Base-by-base conservation (phyloP, 331 rosid species). In the Quercus phellos region DNA sequence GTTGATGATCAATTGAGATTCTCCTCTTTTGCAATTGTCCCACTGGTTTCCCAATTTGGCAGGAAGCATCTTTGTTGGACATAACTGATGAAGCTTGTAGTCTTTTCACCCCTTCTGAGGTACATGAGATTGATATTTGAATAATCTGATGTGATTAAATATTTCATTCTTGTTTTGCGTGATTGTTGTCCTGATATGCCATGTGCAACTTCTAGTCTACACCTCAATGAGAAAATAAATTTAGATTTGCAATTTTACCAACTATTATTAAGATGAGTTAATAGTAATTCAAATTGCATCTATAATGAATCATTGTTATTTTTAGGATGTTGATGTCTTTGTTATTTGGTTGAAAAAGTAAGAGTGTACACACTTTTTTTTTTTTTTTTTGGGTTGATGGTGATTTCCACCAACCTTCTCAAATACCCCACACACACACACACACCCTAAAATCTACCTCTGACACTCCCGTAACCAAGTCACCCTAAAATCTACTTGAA, bases 41-140 rank as follows among this genome's bases (percentile, higher is more conserved):
- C 79, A 58, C 74, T 68, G 73, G 38, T 81, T 79, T 72, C 67
- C 73, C 58, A 72, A 85, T 80, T 76, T 78, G 81, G 76, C 92
- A 95, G 99, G 96, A 92, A 86, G 99, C 99, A 17, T 88, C 99
- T 75, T 87, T 95, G 76, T 75, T 95, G 84, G 89, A 92, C 83
- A 80, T 91, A 78, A 93, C 93, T 11, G 82, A 89, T 85, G 92
- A 90, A 90, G 96, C 93, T 29, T 95, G 98, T 79, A 79, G 88
- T 55, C 92, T 95, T 70, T 95, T 95, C 74, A 90, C 55, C 82
- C 93, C 91, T 55, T 81, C 79, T 2, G 98, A 95, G 98, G 99
- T 93, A 89, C 50, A 24, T 16, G 60, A n/a, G 77, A 74, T 80
- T 81, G 34, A 8, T 34, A 21, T 29, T 43, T 30, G 16, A 38